Base-by-base conservation (phyloP, 345 rosid species). In the Citrus sp. region DNA sequence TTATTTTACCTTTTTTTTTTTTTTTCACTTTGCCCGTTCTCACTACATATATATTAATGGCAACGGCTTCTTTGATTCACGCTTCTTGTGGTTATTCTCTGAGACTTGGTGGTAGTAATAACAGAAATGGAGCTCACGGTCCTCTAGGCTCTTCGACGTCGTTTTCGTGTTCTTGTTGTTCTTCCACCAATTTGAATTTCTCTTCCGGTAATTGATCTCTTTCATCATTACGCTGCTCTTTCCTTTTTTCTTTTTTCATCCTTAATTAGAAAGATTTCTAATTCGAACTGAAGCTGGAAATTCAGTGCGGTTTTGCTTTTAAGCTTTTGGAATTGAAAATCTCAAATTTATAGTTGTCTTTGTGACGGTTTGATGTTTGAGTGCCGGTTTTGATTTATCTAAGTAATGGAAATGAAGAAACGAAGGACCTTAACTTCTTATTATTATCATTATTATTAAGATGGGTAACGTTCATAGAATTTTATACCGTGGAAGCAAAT, bases 201-300 rank as follows among this genome's bases (percentile, higher is more conserved):
- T 76, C 87, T 83, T 83, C 87, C 28, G 95, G 95, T 93, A 84
- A 82, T 79, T 42, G 49, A 12, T 35, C 7, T 75, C 67, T n/a
- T 62, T 64, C 70, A 58, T 66, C 27, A 66, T 30, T 56, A 35
- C 2, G 28, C 74, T 42, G 38, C 24, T 30, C 30, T 73, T 73
- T 62, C 4, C 19, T 28, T 4, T 30, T 4, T 24, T 12, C 61
- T 54, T 73, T 58, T 67, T 19, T 24, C 40, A 0, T 1, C 27
- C 13, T 5, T 69, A 28, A 60, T 76, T 62, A 46, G 60, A 38
- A 19, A 71, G 40, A 21, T 54, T 30, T 75, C 27, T 19, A 24
- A 74, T 74, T 46, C 51, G 51, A 46, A 46, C 38, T 19, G 38
- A 27, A 62, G 63, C 40, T 74, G 38, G 18, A 16, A 60, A 68